Evolutionary conservation across 2,329 filamentous ascomycete genomes (phyloP).

Genomic region (Pseudogymnoascus sp.): DNA sequence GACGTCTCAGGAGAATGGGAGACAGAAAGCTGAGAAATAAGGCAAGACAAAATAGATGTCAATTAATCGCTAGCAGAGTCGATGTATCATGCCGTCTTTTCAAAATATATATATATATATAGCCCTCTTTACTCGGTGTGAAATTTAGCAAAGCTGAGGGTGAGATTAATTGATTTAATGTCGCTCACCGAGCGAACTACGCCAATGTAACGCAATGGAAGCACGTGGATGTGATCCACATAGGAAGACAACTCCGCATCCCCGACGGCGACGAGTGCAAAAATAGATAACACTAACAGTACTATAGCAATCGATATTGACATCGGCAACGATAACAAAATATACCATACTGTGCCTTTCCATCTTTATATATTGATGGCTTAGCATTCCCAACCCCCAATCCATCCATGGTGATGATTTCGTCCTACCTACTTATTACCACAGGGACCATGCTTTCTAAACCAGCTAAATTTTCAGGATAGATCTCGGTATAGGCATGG

Average conservation of each 20-base stretch:
- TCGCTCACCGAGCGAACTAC: background rate
- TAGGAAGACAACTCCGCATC: background rate
- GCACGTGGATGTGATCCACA: background rate
- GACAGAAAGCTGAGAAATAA: background rate
- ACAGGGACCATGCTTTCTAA: background rate
- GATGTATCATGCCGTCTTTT: background rate
- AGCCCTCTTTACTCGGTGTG: too few species aligned
- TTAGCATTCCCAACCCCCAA: background rate
- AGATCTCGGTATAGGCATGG: background rate
- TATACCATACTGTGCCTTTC: background rate
- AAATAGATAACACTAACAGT: background rate
- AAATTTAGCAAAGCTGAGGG: background rate
- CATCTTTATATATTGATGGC: background rate
- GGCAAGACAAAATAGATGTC: background rate
- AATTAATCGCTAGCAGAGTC: background rate
- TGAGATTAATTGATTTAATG: background rate
- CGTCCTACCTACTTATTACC: background rate
- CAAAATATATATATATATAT: background rate
- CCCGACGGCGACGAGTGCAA: background rate
- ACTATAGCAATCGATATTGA: background rate
- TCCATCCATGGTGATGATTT: background rate
- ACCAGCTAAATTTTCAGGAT: background rate
- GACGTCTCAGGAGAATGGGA: background rate
- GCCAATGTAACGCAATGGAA: background rate
- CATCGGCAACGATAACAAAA: background rate